phyloP scores from a whole-genome alignment of 108 stramenopile species.

The Conticribra guillardii region DNA sequence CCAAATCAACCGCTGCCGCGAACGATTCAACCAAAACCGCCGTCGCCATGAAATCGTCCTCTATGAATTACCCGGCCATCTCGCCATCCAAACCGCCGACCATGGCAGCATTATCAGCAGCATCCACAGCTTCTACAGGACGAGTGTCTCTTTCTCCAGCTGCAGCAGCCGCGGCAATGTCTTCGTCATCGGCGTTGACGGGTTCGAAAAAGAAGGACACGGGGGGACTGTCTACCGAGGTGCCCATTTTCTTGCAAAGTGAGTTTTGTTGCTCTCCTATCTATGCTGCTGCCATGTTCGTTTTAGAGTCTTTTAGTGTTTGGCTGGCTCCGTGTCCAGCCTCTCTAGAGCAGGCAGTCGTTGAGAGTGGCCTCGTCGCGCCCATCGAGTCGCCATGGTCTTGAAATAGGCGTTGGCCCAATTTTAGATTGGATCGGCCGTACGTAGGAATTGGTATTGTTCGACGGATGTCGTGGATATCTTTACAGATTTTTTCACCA shows the following conservation, averaged over 20 bases:
- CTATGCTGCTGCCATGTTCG: neutral
- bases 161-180: neutral
- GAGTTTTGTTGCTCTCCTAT: neutral
- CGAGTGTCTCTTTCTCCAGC: neutral
- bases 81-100: too few species aligned
- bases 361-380: neutral
- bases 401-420: neutral
- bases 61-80: too few species aligned
- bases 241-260: slow-evolving; percentile 49
- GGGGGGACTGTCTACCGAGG: slow-evolving; percentile 16
- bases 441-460: slow-evolving; percentile 1
- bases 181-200: neutral
- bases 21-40: too few species aligned
- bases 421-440: neutral
- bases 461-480: too few species aligned
- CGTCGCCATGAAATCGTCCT: too few species aligned
- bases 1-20: too few species aligned
- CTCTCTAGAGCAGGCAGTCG: too few species aligned
- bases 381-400: neutral
- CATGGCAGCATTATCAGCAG: too few species aligned
- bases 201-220: neutral
- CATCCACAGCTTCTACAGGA: neutral
- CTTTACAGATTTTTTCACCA: too few species aligned
- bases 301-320: neutral
- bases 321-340: too few species aligned